Evolutionary conservation across 2,329 filamentous ascomycete species (phyloP).

Genomic region (Penicillium sp.): DNA sequence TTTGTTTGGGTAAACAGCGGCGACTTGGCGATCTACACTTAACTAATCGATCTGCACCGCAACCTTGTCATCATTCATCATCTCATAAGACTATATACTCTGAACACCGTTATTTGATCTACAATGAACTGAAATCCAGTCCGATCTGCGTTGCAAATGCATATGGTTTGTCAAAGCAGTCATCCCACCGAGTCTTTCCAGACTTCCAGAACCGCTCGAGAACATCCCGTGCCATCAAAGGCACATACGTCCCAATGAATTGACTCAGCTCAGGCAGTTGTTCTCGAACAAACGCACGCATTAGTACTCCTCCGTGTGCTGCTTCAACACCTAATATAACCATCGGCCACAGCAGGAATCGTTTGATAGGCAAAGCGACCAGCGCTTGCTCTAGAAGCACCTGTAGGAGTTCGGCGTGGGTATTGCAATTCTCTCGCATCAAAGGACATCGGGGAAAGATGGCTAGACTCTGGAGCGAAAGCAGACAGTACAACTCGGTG

Average conservation of each 20-base stretch:
- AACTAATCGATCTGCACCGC: too few species aligned
- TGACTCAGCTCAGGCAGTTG: constrained; percentile 25
- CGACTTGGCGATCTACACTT: constrained; percentile 1
- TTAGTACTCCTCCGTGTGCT: constrained; percentile 10
- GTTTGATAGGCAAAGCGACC: constrained; percentile 1
- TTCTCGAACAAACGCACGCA: constrained; percentile 26
- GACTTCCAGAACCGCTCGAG: constrained; percentile 36
- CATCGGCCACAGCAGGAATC: constrained; percentile 34
- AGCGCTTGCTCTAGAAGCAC: constrained; percentile 17
- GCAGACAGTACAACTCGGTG: constrained; percentile 35
- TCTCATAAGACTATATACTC: too few species aligned
- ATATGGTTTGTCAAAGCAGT: constrained; percentile 37
- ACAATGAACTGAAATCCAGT: too few species aligned
- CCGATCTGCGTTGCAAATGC: background rate
- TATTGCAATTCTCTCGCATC: constrained; percentile 6
- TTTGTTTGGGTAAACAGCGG: constrained; percentile 22
- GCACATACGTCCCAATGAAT: constrained; percentile 26
- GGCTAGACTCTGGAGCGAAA: constrained; percentile 33
- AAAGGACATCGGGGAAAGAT: constrained; percentile 20
- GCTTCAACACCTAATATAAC: constrained; percentile 36
- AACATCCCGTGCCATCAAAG: constrained; percentile 28
- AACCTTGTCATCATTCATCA: too few species aligned
- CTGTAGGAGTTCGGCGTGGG: constrained; percentile 1
- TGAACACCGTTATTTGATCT: too few species aligned
- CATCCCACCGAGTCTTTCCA: constrained; percentile 32